Evolutionary conservation across 2,329 filamentous ascomycete species (phyloP), one percentile per base, ranked within the genome.

Genomic region (Cladophialophora carrionii): DNA sequence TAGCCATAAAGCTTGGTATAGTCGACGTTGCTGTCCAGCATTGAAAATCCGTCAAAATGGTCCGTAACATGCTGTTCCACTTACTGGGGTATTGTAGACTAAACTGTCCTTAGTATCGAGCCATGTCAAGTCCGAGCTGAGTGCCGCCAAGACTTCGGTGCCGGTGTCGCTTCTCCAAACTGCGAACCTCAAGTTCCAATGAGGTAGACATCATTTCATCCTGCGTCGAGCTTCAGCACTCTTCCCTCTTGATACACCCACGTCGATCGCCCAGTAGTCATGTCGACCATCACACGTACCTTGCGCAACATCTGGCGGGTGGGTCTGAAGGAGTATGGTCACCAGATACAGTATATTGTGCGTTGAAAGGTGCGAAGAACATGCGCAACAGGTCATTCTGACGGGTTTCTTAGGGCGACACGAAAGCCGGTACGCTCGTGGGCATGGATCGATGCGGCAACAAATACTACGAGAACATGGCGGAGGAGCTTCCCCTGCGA

Each of bases 381-480:
- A 20, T 31, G 14, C 6, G 12, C 29, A 20, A 9, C 4, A 29
- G 14, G 24, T 7, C 10, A 8, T 43, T 63, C 66, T 62, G 32
- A 57, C 61, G 52, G 56, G n/a, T 65, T 63, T 26, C n/a, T n/a
- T 51, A 66, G 63, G 93, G 94, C 83, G 95, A 99, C 81, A 99
- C 95, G 80, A 99, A 99, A 83, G 88, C 90, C 76, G 96, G 95
- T 75, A 88, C 86, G 51, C 84, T 96, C 72, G 87, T 99, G 71
- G 95, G 89, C 73, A 86, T 82, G 75, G 95, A 99, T 83, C 87
- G 88, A 78, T 96, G 88, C 77, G 96, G 95, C 79, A 99, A 99
- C 87, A 98, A 96, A 83, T 99, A 85, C 85, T 99, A 87, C 78
- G 95, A 99, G 85, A 97, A 99, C 83, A 80, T 87, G 75, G 81